phyloP scores from a whole-genome alignment of 177 flowering plant species.

The Vitis hybrid region DNA sequence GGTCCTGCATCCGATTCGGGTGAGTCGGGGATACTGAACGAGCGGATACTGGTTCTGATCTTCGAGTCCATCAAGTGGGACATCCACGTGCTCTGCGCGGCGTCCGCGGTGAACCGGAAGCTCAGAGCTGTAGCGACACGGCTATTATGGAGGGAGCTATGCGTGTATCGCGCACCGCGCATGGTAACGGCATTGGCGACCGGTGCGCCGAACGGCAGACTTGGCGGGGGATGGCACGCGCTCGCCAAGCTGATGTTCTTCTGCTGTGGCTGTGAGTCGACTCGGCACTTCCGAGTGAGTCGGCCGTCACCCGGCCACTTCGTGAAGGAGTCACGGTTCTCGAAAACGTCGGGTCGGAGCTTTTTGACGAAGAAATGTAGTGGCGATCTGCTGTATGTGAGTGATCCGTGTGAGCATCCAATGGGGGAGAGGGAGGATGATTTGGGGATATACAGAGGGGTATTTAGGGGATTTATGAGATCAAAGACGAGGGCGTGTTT shows the following conservation, averaged over 20 bases:
- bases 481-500: conserved; percentile 63
- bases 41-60: conserved; percentile 57
- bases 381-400: conserved; percentile 66
- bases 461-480: conserved; percentile 57
- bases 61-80: conserved; percentile 73
- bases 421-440: conserved; percentile 42
- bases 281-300: conserved; percentile 40
- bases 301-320: conserved; percentile 56
- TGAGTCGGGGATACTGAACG: conserved; percentile 62
- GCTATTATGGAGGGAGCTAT: conserved; percentile 68
- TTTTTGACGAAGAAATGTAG: conserved; percentile 56
- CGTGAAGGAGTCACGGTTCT: conserved; percentile 56
- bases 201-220: conserved; percentile 35
- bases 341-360: conserved; percentile 90
- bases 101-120: conserved; percentile 66
- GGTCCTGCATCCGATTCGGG: conserved; percentile 18
- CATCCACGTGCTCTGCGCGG: conserved; percentile 43
- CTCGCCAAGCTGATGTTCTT: conserved; percentile 76
- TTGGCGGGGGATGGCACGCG: conserved; percentile 72
- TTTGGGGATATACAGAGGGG: conserved; percentile 80
- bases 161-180: conserved; percentile 63
- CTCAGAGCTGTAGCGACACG: conserved; percentile 74
- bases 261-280: conserved; percentile 71
- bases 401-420: conserved; percentile 89
- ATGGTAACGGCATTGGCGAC: conserved; percentile 42